Conservation (phyloP, 768 basidiomycete genomes). For the Hysterangium stoloniferum region DNA sequence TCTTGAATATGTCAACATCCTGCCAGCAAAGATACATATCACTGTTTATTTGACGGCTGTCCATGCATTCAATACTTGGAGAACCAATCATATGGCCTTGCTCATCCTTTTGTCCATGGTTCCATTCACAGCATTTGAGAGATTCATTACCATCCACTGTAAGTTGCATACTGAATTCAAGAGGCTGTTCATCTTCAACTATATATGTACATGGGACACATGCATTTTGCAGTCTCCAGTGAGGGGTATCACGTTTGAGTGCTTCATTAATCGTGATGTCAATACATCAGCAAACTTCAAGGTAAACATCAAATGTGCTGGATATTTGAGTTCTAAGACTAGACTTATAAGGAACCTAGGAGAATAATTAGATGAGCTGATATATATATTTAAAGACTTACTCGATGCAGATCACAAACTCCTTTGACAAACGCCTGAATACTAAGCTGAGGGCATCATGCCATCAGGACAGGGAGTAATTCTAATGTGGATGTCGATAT, state of each 20-base stretch:
- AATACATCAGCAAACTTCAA: constrained; percentile 20
- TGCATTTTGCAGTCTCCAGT: constrained; percentile 28
- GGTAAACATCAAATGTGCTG: constrained; percentile 30
- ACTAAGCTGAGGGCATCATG: neutral
- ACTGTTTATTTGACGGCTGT: constrained; percentile 9
- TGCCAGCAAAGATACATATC: constrained; percentile 21
- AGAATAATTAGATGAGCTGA: too few relatives aligned
- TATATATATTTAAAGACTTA: too few relatives aligned
- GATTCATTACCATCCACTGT: constrained; percentile 30
- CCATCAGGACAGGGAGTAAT: too few relatives aligned
- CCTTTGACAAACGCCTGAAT: constrained; percentile 1
- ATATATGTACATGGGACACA: constrained; percentile 33
- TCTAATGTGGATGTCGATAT: too few relatives aligned
- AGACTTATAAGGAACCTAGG: constrained; percentile 22
- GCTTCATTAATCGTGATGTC: constrained; percentile 16
- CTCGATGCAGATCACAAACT: neutral
- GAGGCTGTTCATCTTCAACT: constrained; percentile 24
- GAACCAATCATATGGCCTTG: constrained; percentile 16
- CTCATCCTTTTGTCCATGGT: constrained; percentile 14
- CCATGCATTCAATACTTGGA: neutral
- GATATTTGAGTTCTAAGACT: constrained; percentile 21
- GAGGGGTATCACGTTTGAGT: constrained; percentile 20
- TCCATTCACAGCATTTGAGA: constrained; percentile 21
- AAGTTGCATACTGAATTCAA: constrained; percentile 20
- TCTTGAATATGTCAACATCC: constrained; percentile 24